Percentiles rank a stretch among this genome's conserved stretches.
phyloP scores from a whole-genome alignment of 257 asterid species.

The Petunia secreta region DNA sequence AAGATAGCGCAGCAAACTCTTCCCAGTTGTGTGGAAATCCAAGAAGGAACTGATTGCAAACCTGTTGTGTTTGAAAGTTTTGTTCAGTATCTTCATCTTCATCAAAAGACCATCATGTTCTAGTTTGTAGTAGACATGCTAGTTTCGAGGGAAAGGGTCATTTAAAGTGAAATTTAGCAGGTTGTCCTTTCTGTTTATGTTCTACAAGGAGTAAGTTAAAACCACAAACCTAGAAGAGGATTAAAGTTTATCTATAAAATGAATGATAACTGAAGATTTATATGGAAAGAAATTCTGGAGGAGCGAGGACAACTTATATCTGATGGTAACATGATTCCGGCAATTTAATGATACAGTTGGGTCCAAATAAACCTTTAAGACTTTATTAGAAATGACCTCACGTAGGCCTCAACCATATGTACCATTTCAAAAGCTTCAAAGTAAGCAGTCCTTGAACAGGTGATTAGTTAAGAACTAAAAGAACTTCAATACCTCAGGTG shows the following conservation, averaged over 20 bases:
- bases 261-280: not conserved
- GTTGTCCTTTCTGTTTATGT: not conserved
- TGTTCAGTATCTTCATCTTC: slow-evolving; percentile 1
- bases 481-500: slow-evolving; percentile 49
- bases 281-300: not conserved
- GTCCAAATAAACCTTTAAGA: slow-evolving; percentile 4
- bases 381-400: not conserved
- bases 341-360: not conserved
- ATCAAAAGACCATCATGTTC: not conserved
- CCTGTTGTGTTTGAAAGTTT: slow-evolving; percentile 39
- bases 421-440: not conserved
- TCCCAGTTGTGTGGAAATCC: slow-evolving; percentile 86
- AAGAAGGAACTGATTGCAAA: slow-evolving; percentile 53
- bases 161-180: not conserved
- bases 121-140: not conserved
- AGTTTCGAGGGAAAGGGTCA: not conserved
- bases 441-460: not conserved
- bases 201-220: not conserved
- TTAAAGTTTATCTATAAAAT: not conserved
- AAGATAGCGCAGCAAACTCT: slow-evolving; percentile 45
- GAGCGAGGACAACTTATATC: not conserved
- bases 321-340: not conserved
- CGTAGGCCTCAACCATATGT: not conserved
- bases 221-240: not conserved
- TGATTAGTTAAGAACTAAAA: not conserved